Conservation (phyloP, 2,329 filamentous ascomycete species). For the Trichoderma endophyticum region DNA sequence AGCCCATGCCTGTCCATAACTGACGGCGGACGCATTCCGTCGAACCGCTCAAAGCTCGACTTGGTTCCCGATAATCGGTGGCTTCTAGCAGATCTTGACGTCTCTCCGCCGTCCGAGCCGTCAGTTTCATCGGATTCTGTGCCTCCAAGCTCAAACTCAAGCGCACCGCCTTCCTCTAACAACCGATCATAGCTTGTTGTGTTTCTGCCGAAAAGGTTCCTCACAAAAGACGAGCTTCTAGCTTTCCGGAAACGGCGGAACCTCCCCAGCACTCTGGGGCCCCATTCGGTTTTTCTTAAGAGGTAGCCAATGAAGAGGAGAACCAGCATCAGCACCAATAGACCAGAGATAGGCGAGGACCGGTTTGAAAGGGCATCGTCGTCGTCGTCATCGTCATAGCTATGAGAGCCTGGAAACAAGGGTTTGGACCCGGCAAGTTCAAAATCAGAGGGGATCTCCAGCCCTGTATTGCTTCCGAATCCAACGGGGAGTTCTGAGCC, state of each 20-base stretch:
- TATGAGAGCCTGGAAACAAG: slow-evolving; percentile 29
- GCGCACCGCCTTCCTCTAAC: slow-evolving; percentile 71
- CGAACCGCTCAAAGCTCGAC: slow-evolving; percentile 51
- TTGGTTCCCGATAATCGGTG: slow-evolving; percentile 69
- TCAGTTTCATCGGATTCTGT: slow-evolving; percentile 63
- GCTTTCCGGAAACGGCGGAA: slow-evolving; percentile 30
- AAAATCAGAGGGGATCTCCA: slow-evolving; percentile 69
- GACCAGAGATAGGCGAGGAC: slow-evolving; percentile 65
- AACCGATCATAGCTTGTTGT: slow-evolving; percentile 73
- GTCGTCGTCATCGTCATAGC: slow-evolving; percentile 54
- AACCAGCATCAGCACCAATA: slow-evolving; percentile 75
- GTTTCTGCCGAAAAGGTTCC: slow-evolving; percentile 63
- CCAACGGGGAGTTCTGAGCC: slow-evolving; percentile 69
- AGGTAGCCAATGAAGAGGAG: slow-evolving; percentile 67
- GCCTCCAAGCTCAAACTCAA: slow-evolving; percentile 75
- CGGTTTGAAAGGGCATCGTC: slow-evolving; percentile 64
- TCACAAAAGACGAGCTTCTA: slow-evolving; percentile 46
- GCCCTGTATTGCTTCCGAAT: slow-evolving; percentile 79
- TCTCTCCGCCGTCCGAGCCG: slow-evolving; percentile 59
- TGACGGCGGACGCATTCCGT: slow-evolving; percentile 41
- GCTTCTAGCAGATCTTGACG: slow-evolving; percentile 53
- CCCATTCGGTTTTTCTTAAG: slow-evolving; percentile 74
- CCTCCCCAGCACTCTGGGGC: slow-evolving; percentile 38
- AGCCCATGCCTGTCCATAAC: slow-evolving; percentile 67
- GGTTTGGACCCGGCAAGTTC: slow-evolving; percentile 69